phyloP scores from a whole-genome alignment of 2,329 filamentous ascomycete species.

The Aspergillus brunneoviolaceus region DNA sequence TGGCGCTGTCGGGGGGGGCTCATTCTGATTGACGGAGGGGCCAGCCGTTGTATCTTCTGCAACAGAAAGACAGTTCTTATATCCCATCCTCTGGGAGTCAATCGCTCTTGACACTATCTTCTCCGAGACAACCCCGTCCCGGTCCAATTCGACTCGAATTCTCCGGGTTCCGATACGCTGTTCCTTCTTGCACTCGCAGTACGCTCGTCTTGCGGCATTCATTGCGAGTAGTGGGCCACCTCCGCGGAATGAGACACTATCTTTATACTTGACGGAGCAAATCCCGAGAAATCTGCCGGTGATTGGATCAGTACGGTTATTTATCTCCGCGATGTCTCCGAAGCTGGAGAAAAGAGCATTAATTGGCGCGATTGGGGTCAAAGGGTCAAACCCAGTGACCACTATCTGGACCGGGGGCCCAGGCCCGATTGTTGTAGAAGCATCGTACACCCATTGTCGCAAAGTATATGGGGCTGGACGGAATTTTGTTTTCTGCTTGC shows the following conservation, averaged over 20 bases:
- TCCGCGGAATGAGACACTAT: constrained; percentile 58
- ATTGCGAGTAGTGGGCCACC: constrained; percentile 63
- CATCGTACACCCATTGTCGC: constrained; percentile 77
- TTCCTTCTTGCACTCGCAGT: constrained; percentile 70
- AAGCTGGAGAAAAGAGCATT: constrained; percentile 43
- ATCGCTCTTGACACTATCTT: constrained; percentile 74
- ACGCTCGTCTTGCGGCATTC: constrained; percentile 76
- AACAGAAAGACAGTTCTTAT: constrained; percentile 30
- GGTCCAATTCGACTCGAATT: constrained; percentile 83
- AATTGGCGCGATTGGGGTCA: constrained; percentile 65
- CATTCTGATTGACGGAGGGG: constrained; percentile 50
- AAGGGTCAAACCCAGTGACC: constrained; percentile 92
- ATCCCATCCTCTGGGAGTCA: constrained; percentile 62
- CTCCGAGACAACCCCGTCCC: constrained; percentile 79
- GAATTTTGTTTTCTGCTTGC: constrained; percentile 70
- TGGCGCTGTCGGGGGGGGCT: constrained; percentile 79
- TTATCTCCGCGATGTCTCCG: constrained; percentile 78
- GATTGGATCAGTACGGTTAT: constrained; percentile 91
- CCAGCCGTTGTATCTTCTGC: constrained; percentile 34
- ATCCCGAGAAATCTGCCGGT: constrained; percentile 94
- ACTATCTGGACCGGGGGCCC: constrained; percentile 88
- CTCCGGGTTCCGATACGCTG: constrained; percentile 74
- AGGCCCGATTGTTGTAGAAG: constrained; percentile 79
- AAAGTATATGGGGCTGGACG: constrained; percentile 74
- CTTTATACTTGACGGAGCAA: constrained; percentile 85